Conservation (phyloP, 2,329 filamentous ascomycete genomes). For the Pseudogymnoascus sp. region DNA sequence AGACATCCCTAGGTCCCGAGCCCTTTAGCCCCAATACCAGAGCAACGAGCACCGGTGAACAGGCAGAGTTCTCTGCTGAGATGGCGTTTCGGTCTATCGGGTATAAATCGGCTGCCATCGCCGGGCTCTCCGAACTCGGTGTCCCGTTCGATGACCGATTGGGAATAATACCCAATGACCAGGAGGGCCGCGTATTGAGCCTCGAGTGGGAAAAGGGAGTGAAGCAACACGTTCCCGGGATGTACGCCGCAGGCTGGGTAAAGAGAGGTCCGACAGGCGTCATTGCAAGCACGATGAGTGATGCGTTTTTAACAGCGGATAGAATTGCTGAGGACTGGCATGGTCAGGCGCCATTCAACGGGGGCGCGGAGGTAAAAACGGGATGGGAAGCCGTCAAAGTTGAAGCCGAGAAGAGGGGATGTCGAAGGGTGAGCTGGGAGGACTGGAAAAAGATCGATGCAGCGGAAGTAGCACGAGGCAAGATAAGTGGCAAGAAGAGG, state of each 20-base stretch:
- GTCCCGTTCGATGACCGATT: slow-evolving; percentile 69
- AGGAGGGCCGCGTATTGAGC: slow-evolving; percentile 60
- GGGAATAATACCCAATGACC: slow-evolving; percentile 79
- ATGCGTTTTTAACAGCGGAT: slow-evolving; percentile 85
- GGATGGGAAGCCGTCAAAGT: slow-evolving; percentile 74
- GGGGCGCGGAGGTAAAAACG: slow-evolving; percentile 30
- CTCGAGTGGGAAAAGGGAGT: slow-evolving; percentile 73
- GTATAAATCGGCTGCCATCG: slow-evolving; percentile 74
- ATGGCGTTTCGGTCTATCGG: slow-evolving; percentile 91
- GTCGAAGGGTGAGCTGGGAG: slow-evolving; percentile 66
- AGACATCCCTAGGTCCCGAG: slow-evolving; percentile 48
- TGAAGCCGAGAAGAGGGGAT: slow-evolving; percentile 48
- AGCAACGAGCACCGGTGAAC: slow-evolving; percentile 43
- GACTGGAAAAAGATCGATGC: slow-evolving; percentile 82
- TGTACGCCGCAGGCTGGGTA: slow-evolving; percentile 96
- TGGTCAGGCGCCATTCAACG: slow-evolving; percentile 39
- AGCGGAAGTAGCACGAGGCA: slow-evolving; percentile 64
- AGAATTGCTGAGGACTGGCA: slow-evolving; percentile 74
- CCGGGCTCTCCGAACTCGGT: slow-evolving; percentile 65
- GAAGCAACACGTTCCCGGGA: slow-evolving; percentile 52
- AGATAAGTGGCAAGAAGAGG: slow-evolving; percentile 63
- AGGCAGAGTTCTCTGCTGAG: slow-evolving; percentile 52
- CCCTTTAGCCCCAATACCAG: slow-evolving; percentile 46
- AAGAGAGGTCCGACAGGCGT: slow-evolving; percentile 92
- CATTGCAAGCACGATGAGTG: slow-evolving; percentile 91